phyloP scores from a whole-genome alignment of 345 rosid species.

The Sisymbrium altissimum region DNA sequence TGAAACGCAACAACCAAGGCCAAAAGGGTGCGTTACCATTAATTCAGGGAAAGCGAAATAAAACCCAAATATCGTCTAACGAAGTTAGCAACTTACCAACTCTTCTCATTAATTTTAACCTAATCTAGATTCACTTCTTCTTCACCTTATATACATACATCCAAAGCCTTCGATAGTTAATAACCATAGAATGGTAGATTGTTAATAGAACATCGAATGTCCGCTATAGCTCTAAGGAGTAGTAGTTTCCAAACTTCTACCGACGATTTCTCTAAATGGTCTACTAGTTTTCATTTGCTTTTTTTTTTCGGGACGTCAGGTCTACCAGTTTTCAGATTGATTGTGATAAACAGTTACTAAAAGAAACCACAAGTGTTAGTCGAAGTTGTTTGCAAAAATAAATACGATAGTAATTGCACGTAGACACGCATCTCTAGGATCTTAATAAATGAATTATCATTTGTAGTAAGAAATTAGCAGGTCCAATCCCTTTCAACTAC shows the following conservation, averaged over 20 bases:
- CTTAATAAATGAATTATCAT: not conserved
- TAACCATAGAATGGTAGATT: too few species aligned
- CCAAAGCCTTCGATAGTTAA: not conserved
- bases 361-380: too few species aligned
- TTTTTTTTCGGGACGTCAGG: too few species aligned
- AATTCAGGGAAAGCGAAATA: constrained; percentile 33
- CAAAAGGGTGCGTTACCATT: constrained; percentile 35
- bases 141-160: not conserved
- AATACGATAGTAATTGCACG: not conserved
- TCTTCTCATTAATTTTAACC: constrained; percentile 9
- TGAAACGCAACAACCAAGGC: constrained; percentile 27
- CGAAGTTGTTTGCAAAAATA: too few species aligned
- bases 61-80: constrained; percentile 26
- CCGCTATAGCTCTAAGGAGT: not conserved
- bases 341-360: not conserved
- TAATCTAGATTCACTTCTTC: not conserved
- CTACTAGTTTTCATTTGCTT: too few species aligned
- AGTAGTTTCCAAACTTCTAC: not conserved
- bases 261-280: not conserved
- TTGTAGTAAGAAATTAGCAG: not conserved
- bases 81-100: constrained; percentile 11
- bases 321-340: too few species aligned
- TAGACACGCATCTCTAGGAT: constrained; percentile 5
- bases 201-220: not conserved
- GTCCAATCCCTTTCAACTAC: constrained; percentile 15